Percentiles rank a stretch among this genome's conserved stretches.
Evolutionary conservation across 352 stramenopile genomes (phyloP).

Genomic region (Globisporangium spinosum): DNA sequence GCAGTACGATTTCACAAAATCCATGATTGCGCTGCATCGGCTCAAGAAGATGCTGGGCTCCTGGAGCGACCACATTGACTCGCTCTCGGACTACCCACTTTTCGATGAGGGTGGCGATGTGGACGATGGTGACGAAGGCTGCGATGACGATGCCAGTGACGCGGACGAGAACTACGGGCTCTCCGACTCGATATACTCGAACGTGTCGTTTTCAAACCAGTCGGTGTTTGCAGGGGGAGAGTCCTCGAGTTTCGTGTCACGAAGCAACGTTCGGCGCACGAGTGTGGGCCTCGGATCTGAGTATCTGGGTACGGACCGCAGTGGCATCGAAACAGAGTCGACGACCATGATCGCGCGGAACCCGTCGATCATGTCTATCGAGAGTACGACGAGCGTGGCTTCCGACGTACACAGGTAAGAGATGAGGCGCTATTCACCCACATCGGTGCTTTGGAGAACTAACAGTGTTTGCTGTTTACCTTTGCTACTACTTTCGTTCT

Average conservation of each 20-base stretch:
- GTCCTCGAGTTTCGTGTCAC: constrained; percentile 14
- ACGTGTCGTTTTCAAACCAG: constrained; percentile 37
- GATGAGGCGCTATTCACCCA: background rate
- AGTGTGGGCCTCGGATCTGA: constrained; percentile 14
- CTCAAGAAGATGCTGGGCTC: constrained; percentile 60
- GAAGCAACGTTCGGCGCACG: constrained; percentile 21
- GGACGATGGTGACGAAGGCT: constrained; percentile 11
- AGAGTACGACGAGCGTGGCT: constrained; percentile 32
- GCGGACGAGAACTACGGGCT: constrained; percentile 35
- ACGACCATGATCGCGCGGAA: constrained; percentile 19
- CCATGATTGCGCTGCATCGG: constrained; percentile 66
- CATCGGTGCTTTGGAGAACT: background rate
- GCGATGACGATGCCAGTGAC: constrained; percentile 22
- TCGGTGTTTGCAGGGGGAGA: constrained; percentile 21
- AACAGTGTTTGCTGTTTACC: background rate
- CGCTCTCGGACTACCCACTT: constrained; percentile 69
- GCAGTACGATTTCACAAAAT: constrained; percentile 76
- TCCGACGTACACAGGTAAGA: constrained; percentile 26
- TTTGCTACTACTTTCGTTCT: background rate
- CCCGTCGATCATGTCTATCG: constrained; percentile 28
- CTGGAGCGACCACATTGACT: constrained; percentile 82
- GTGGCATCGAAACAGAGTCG: constrained; percentile 24
- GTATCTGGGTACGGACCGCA: background rate
- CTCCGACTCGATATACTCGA: constrained; percentile 70
- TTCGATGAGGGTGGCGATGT: constrained; percentile 45